phyloP scores from a whole-genome alignment of 2,329 filamentous ascomycete species.

The Alternaria gansuensis region DNA sequence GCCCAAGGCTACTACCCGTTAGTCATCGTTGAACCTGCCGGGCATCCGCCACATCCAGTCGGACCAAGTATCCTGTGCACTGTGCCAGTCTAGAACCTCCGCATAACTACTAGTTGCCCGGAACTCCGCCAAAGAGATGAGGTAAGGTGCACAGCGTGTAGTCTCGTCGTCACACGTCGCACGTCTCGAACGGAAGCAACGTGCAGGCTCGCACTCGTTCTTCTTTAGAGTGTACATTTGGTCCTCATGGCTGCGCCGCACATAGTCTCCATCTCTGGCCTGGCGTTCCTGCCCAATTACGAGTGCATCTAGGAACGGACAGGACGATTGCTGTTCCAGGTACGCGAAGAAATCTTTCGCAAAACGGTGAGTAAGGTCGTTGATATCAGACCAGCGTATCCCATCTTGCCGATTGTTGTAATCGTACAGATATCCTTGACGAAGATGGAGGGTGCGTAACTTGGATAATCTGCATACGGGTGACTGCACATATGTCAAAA shows the following conservation, averaged over 20 bases:
- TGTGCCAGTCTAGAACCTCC: slow-evolving; percentile 3
- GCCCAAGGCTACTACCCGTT: neutral
- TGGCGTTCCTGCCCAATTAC: slow-evolving; percentile 1
- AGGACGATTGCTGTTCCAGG: neutral
- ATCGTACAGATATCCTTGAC: neutral
- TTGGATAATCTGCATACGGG: neutral
- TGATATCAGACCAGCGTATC: neutral
- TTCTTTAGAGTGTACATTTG: neutral
- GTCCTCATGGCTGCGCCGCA: neutral
- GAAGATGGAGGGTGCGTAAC: slow-evolving; percentile 3
- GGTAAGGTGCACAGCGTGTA: neutral
- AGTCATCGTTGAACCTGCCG: slow-evolving; percentile 1
- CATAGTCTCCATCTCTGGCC: neutral
- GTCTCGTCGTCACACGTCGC: neutral
- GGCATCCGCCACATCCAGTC: slow-evolving; percentile 2
- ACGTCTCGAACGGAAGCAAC: slow-evolving; percentile 5
- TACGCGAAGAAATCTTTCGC: slow-evolving; percentile 1
- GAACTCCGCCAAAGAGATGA: neutral
- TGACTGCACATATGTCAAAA: neutral
- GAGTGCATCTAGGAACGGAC: neutral
- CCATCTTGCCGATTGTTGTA: neutral
- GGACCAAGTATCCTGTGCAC: neutral
- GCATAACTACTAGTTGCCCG: neutral
- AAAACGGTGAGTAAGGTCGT: neutral
- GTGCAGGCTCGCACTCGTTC: neutral